These are phyloP conservation scores for Metahyphopichia silvanorum DNA, from an alignment of 805 yeast species.

Conservation along the genomic window DNA sequence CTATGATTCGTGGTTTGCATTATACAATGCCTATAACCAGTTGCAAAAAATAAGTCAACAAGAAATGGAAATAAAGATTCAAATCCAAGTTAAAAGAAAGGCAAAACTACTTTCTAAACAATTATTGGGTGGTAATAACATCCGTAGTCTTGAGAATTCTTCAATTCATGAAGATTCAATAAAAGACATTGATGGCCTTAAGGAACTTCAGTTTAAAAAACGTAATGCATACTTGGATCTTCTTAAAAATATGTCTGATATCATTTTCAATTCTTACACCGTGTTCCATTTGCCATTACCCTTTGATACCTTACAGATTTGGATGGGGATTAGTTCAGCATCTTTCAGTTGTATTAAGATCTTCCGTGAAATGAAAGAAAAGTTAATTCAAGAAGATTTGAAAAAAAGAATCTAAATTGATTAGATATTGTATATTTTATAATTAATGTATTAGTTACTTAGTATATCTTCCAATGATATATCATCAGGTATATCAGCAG, in stretches of 20 bases:
- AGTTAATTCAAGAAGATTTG: constrained; percentile 11
- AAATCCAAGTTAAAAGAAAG: constrained; percentile 57
- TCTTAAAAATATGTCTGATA: constrained; percentile 36
- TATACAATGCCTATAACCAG: constrained; percentile 48
- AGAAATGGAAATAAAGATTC: constrained; percentile 54
- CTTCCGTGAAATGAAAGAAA: constrained; percentile 35
- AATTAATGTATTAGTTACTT: neutral
- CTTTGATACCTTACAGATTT: constrained; percentile 39
- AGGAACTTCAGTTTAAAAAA: constrained; percentile 35
- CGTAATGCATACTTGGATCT: constrained; percentile 36
- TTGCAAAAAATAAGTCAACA: constrained; percentile 41
- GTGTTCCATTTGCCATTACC: constrained; percentile 35
- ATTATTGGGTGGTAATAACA: constrained; percentile 22
- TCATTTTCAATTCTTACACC: constrained; percentile 39
- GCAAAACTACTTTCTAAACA: constrained; percentile 46
- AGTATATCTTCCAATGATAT: constrained; percentile 35
- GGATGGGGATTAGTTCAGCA: constrained; percentile 45
- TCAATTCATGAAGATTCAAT: constrained; percentile 13
- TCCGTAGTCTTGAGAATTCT: constrained; percentile 8
- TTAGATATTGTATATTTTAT: neutral
- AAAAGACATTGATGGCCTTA: constrained; percentile 18
- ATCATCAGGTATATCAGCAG: constrained; percentile 36
- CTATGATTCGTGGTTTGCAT: constrained; percentile 55
- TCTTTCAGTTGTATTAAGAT: constrained; percentile 34
- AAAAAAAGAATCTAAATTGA: constrained; percentile 1